Evolutionary conservation across 139 green algal species (phyloP).

Genomic region (Ettlia oleoabundans): DNA sequence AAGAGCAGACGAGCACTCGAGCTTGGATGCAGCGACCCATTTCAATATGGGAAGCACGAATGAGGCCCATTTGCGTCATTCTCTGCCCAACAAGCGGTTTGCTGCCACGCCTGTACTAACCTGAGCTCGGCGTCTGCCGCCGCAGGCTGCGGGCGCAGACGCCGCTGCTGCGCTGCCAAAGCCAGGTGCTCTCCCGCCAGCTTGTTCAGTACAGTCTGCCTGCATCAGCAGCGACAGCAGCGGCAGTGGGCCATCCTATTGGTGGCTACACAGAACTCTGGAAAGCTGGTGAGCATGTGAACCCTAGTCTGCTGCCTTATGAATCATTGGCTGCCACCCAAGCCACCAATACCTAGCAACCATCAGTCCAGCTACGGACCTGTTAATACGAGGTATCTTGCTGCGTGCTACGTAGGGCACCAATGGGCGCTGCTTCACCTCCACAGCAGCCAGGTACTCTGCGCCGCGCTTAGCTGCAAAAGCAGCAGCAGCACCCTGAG

Average conservation of each 20-base stretch:
- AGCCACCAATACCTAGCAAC: too few species aligned
- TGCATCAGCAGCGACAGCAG: not conserved
- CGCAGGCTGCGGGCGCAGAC: not conserved
- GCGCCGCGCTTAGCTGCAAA: not conserved
- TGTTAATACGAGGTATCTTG: constrained; percentile 26
- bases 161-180: not conserved
- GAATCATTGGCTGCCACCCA: too few species aligned
- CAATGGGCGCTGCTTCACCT: not conserved
- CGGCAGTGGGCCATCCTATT: not conserved
- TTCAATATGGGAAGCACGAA: not conserved
- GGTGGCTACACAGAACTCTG: not conserved
- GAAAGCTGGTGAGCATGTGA: not conserved
- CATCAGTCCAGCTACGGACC: not conserved
- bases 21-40: not conserved
- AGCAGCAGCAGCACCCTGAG: not conserved
- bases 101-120: too few species aligned
- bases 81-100: too few species aligned
- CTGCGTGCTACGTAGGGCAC: not conserved
- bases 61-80: too few species aligned
- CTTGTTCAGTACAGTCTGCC: constrained; percentile 23
- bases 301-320: too few species aligned
- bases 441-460: not conserved
- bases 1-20: not conserved
- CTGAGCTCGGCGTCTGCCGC: not conserved
- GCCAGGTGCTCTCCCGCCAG: constrained; percentile 18